Conservation (phyloP, 768 basidiomycete genomes). For the Calvatia gigantea region DNA sequence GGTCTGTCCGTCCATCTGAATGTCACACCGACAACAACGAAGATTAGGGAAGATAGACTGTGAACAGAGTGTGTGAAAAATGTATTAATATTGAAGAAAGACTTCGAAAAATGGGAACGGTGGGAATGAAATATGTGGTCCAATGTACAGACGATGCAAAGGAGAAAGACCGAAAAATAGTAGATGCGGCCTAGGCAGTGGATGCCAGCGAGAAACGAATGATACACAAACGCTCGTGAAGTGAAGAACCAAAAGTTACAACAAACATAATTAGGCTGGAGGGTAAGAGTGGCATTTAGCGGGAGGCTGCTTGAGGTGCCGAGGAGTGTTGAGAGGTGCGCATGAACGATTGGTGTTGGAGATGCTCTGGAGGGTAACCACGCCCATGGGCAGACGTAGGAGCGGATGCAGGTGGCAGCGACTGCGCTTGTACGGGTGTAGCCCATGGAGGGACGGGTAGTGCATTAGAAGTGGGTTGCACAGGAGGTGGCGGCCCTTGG, state of each 20-base stretch:
- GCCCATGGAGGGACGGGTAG: constrained; percentile 10
- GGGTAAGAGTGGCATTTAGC: not conserved
- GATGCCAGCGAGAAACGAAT: not conserved
- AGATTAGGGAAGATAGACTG: not conserved
- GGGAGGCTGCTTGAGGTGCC: constrained; percentile 5
- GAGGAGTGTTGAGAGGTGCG: constrained; percentile 34
- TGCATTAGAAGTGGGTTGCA: not conserved
- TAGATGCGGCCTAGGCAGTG: not conserved
- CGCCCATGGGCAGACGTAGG: constrained; percentile 20
- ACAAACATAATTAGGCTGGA: constrained; percentile 21
- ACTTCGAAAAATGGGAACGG: not conserved
- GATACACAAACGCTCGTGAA: constrained; percentile 1
- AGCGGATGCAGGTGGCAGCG: constrained; percentile 13
- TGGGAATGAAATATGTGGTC: not conserved
- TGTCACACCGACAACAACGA: not conserved
- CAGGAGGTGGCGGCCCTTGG: constrained; percentile 3
- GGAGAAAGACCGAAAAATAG: not conserved
- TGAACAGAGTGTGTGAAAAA: not conserved
- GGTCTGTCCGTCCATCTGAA: not conserved
- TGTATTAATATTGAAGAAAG: not conserved
- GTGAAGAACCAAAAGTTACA: constrained; percentile 9
- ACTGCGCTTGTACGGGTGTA: constrained; percentile 11
- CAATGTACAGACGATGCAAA: not conserved
- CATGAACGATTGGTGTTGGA: constrained; percentile 46
- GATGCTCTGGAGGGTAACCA: constrained; percentile 25